These are phyloP conservation scores for Aspergillus alliaceus DNA, from an alignment of 2,329 filamentous ascomycete genomes.

Conservation along the genomic window DNA sequence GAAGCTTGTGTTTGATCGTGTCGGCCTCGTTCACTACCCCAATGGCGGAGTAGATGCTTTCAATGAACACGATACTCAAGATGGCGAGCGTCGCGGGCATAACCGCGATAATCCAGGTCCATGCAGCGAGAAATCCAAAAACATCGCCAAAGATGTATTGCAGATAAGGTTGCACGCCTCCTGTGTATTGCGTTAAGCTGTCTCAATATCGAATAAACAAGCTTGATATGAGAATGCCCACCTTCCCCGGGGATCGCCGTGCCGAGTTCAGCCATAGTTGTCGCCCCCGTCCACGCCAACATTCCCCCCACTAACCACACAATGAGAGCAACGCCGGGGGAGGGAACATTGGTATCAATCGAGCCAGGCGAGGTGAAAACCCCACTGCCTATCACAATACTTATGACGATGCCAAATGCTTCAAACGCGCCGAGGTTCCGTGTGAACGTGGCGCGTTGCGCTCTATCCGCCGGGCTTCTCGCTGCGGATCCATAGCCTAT, in stretches of 20 bases:
- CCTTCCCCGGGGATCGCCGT: slow-evolving; percentile 19
- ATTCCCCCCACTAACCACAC: slow-evolving; percentile 18
- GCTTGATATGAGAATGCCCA: not conserved
- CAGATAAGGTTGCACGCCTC: slow-evolving; percentile 18
- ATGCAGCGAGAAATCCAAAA: slow-evolving; percentile 18
- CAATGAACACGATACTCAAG: slow-evolving; percentile 19
- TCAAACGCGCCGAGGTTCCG: slow-evolving; percentile 17
- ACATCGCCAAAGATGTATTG: slow-evolving; percentile 20
- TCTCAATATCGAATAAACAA: too few relatives aligned
- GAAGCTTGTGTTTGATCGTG: slow-evolving; percentile 10
- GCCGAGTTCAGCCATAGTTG: slow-evolving; percentile 19
- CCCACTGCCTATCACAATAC: slow-evolving; percentile 20
- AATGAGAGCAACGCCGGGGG: slow-evolving; percentile 14
- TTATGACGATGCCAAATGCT: slow-evolving; percentile 20
- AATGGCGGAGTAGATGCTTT: slow-evolving; percentile 16
- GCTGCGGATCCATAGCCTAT: not conserved
- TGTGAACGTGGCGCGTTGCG: slow-evolving; percentile 6
- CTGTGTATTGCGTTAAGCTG: not conserved
- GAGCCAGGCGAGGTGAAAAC: slow-evolving; percentile 17
- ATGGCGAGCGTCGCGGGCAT: slow-evolving; percentile 19
- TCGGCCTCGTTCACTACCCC: slow-evolving; percentile 10
- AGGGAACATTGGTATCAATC: slow-evolving; percentile 19
- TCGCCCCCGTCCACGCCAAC: slow-evolving; percentile 18
- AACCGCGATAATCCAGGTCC: slow-evolving; percentile 20
- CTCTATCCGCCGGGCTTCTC: not conserved